Evolutionary conservation across 257 asterid species (phyloP).

Genomic region (Coffea eugenioides): DNA sequence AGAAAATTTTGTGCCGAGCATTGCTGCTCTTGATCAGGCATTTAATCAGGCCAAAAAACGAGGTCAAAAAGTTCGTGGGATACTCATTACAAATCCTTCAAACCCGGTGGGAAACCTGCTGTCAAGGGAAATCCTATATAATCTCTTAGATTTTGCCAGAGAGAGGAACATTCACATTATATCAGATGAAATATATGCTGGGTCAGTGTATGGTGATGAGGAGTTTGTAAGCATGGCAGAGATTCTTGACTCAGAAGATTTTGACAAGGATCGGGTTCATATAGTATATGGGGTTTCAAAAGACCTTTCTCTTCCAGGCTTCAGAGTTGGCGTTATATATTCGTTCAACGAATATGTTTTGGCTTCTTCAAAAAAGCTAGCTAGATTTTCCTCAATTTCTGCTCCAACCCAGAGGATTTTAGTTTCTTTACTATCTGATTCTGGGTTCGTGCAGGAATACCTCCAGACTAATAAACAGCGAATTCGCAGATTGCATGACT

Average conservation of each 20-base stretch:
- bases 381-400: conserved; percentile 85
- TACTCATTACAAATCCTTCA: conserved; percentile 84
- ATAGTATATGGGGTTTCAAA: conserved; percentile 83
- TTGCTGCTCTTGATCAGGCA: conserved; percentile 82
- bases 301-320: conserved; percentile 86
- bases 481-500: conserved; percentile 44
- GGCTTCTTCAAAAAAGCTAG: conserved; percentile 73
- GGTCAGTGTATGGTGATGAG: conserved; percentile 69
- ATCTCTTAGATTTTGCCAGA: conserved; percentile 73
- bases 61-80: conserved; percentile 87
- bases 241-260: conserved; percentile 62
- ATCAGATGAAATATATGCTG: conserved; percentile 88
- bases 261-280: conserved; percentile 83
- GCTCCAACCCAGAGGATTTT: conserved; percentile 76
- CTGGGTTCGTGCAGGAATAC: conserved; percentile 55
- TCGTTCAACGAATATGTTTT: conserved; percentile 72
- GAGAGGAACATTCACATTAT: conserved; percentile 89
- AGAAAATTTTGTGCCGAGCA: conserved; percentile 67
- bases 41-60: conserved; percentile 88
- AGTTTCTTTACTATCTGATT: conserved; percentile 75
- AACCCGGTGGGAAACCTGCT: conserved; percentile 83
- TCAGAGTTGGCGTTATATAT: conserved; percentile 83
- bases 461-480: conserved; percentile 55
- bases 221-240: conserved; percentile 94
- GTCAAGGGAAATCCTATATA: conserved; percentile 48